Percentiles rank a stretch among this genome's conserved stretches.
phyloP scores from a whole-genome alignment of 73 alveolate species.

The Paramecium primaurelia region DNA sequence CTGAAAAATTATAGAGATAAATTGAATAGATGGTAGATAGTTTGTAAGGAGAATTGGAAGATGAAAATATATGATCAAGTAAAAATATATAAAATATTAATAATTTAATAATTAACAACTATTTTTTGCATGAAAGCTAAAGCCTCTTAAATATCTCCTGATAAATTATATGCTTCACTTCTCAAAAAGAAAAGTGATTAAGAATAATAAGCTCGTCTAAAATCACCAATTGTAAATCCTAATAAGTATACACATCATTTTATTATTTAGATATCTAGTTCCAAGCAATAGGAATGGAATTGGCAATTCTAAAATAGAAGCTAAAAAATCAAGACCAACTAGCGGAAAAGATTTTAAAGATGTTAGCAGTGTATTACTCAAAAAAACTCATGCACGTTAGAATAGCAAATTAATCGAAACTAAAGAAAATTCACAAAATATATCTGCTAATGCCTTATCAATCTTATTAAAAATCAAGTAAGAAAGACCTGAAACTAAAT shows the following conservation, averaged over 20 bases:
- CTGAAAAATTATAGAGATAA: not conserved
- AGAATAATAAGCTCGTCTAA: not conserved
- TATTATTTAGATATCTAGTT: not conserved
- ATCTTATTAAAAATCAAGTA: not conserved
- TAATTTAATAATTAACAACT: not conserved
- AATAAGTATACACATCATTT: not conserved
- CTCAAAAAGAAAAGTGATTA: not conserved
- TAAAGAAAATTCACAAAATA: constrained; percentile 6
- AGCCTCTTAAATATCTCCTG: constrained; percentile 7
- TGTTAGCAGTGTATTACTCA: constrained; percentile 1
- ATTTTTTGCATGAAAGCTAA: not conserved
- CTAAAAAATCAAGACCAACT: not conserved
- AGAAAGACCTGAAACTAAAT: constrained; percentile 9
- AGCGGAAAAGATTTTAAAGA: constrained; percentile 11
- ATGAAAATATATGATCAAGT: not conserved
- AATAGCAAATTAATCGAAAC: constrained; percentile 34
- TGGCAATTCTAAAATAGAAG: constrained; percentile 13
- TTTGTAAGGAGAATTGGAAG: not conserved
- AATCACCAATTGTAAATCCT: not conserved
- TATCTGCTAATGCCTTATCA: not conserved
- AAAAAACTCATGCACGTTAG: constrained; percentile 50
- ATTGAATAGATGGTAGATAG: not conserved
- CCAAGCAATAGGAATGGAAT: not conserved
- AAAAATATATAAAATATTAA: not conserved
- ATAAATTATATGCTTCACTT: constrained; percentile 36